Percentiles rank a stretch among this genome's conserved stretches.
These are phyloP conservation scores for Atkinsonella texensis DNA, from an alignment of 2,329 filamentous ascomycete species.

Conservation along the genomic window DNA sequence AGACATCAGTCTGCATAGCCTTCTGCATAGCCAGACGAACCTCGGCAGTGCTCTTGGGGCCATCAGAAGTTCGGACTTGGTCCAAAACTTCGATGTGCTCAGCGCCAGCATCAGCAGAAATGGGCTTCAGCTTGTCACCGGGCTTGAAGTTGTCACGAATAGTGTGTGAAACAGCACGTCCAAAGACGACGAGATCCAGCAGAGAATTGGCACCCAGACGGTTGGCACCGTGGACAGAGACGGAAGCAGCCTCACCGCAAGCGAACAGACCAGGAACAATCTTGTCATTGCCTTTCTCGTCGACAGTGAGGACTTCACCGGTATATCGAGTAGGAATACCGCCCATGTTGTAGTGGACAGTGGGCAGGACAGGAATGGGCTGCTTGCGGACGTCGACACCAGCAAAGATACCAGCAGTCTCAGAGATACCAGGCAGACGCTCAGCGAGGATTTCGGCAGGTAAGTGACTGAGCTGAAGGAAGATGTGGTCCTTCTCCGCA, in stretches of 20 bases:
- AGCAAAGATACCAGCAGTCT: conserved; percentile 94
- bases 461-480: conserved; percentile 92
- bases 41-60: conserved; percentile 77
- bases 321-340: conserved; percentile 97
- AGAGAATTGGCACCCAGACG: conserved; percentile 96
- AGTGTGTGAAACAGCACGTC: conserved; percentile 91
- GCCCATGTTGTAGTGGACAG: conserved; percentile 99
- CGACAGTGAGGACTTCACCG: conserved; percentile 84
- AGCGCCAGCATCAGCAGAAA: conserved; percentile 76
- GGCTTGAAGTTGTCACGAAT: conserved; percentile 91
- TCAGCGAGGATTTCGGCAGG: conserved; percentile 87
- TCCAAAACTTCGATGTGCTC: conserved; percentile 80
- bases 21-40: conserved; percentile 92
- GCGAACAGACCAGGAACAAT: conserved; percentile 91
- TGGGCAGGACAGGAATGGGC: conserved; percentile 90
- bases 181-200: conserved; percentile 93
- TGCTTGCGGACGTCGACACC: conserved; percentile 96
- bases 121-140: conserved; percentile 65
- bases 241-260: conserved; percentile 92
- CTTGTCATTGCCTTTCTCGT: conserved; percentile 78
- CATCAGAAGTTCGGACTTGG: conserved; percentile 70
- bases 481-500: conserved; percentile 96
- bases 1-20: conserved; percentile 95
- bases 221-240: conserved; percentile 97
- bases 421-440: conserved; percentile 94